Conservation (phyloP, 257 asterid genomes). For the Craterostigma plantagineum region DNA sequence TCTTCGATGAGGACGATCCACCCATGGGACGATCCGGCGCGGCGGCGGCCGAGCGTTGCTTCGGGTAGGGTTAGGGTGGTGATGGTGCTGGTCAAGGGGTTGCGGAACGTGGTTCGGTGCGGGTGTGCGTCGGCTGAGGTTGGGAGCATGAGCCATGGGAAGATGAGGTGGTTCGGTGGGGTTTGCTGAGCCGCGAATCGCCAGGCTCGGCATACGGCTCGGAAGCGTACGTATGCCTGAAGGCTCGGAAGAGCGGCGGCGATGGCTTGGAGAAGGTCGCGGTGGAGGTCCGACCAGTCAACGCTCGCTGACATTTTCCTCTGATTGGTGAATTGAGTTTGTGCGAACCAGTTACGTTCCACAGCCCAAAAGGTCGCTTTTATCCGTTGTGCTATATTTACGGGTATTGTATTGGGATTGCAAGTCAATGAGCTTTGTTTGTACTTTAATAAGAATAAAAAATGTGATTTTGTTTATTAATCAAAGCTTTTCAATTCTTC, state of each 20-base stretch:
- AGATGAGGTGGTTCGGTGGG: conserved; percentile 36
- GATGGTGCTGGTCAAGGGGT: conserved; percentile 19
- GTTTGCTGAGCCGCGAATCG: conserved; percentile 27
- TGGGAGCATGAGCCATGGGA: conserved; percentile 91
- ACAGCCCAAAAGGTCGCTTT: too few species aligned
- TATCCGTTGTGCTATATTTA: too few species aligned
- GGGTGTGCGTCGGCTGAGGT: conserved; percentile 9
- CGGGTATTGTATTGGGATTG: too few species aligned
- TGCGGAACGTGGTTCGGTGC: conserved; percentile 4
- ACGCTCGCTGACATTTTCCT: conserved; percentile 6
- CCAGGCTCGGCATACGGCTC: conserved; percentile 45
- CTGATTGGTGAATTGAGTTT: too few species aligned
- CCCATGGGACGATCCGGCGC: conserved; percentile 69
- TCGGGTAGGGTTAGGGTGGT: conserved; percentile 44
- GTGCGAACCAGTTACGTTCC: too few species aligned
- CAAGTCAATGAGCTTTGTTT: too few species aligned
- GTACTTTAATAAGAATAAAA: too few species aligned
- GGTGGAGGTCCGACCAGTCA: conserved; percentile 59
- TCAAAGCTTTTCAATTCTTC: too few species aligned
- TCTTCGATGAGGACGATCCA: conserved; percentile 58
- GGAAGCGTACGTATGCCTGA: conserved; percentile 53
- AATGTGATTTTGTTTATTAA: too few species aligned
- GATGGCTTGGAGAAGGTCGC: conserved; percentile 40
- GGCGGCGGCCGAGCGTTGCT: conserved; percentile 38
- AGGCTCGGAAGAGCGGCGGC: conserved; percentile 21